Evolutionary conservation across 768 basidiomycete genomes (phyloP), one percentile per base, ranked within the genome.

Genomic region (Russula lepida): DNA sequence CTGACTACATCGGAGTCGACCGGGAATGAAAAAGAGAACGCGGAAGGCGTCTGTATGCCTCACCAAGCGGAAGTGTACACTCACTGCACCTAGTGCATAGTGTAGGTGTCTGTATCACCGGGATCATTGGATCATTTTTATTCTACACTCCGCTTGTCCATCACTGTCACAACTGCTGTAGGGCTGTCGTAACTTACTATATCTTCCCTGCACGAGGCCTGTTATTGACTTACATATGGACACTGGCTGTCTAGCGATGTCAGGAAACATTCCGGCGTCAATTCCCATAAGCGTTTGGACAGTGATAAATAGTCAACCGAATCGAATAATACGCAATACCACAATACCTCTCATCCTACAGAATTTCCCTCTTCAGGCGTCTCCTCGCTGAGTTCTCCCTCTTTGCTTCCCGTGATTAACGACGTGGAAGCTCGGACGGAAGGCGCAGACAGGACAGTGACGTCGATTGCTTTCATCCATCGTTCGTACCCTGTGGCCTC

Each of bases 331-430:
- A 52, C 19, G 32, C 35, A 21, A 11, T 3, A n/a, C n/a, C n/a
- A 27, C 33, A 27, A 17, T 37, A 37, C 17, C 13, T 9, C 21
- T 35, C 19, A 28, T 47, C 43, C 19, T 5, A 5, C 27, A 6
- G 39, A 33, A 3, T 30, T 46, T 27, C 41, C 47, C 12, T 12
- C 19, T 35, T 58, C 28, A 30, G 41, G 12, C 50, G 17, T 27
- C 50, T 35, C 57, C 57, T 59, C 58, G 50, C 58, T 59, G 50
- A 52, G 58, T 52, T 44, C 41, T 52, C 52, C 43, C 44, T 25
- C 33, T 37, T 30, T 47, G 43, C 44, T 59, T 30, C 41, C 50
- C 35, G 28, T 15, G 17, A 8, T 33, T 25, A 21, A 27, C 19
- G 13, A n/a, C 6, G n/a, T 21, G 23, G 51, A 47, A 28, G 52